Percentiles rank a stretch among this genome's conserved stretches.
Evolutionary conservation across 2,329 filamentous ascomycete species (phyloP).

Genomic region (Ascosphaera acerosa): DNA sequence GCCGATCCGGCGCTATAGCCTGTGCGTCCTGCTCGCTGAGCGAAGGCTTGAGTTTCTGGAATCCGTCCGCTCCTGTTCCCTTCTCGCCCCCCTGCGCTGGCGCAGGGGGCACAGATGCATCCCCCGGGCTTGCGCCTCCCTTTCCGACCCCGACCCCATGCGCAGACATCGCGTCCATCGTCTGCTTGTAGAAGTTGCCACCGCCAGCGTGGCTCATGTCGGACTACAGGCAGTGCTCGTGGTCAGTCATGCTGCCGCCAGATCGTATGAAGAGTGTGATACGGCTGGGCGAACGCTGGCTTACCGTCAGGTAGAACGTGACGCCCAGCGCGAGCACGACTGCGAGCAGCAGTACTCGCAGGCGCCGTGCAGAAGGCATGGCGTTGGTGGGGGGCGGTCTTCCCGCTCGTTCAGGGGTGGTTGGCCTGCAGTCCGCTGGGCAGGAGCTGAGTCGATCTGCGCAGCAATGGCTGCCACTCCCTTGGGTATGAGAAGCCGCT

Average conservation of each 20-base stretch:
- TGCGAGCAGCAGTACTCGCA: slow-evolving; percentile 40
- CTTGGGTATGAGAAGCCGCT: no score
- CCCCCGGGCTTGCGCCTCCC: no score
- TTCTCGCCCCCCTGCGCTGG: slow-evolving; percentile 24
- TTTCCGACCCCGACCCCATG: no score
- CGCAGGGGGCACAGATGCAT: no score
- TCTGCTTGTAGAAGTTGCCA: slow-evolving; percentile 29
- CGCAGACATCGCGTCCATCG: slow-evolving; percentile 25
- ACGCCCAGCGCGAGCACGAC: slow-evolving; percentile 39
- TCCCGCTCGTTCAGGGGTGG: no score
- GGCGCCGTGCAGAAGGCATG: slow-evolving; percentile 48
- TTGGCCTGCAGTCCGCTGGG: no score
- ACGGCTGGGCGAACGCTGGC: slow-evolving; percentile 6
- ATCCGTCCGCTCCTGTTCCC: slow-evolving; percentile 30
- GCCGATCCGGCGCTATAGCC: slow-evolving; percentile 32
- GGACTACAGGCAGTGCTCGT: slow-evolving; percentile 9
- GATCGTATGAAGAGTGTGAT: background rate
- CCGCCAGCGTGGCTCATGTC: slow-evolving; percentile 17
- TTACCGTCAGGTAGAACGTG: slow-evolving; percentile 47
- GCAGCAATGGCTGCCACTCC: no score
- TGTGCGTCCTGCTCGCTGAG: slow-evolving; percentile 46
- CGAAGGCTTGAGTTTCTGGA: slow-evolving; percentile 42
- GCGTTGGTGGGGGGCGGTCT: no score
- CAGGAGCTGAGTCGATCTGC: no score
- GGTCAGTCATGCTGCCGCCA: background rate